Evolutionary conservation across 371 early-diverging fungal species (phyloP).

Genomic region (Actinomortierella wolfii): DNA sequence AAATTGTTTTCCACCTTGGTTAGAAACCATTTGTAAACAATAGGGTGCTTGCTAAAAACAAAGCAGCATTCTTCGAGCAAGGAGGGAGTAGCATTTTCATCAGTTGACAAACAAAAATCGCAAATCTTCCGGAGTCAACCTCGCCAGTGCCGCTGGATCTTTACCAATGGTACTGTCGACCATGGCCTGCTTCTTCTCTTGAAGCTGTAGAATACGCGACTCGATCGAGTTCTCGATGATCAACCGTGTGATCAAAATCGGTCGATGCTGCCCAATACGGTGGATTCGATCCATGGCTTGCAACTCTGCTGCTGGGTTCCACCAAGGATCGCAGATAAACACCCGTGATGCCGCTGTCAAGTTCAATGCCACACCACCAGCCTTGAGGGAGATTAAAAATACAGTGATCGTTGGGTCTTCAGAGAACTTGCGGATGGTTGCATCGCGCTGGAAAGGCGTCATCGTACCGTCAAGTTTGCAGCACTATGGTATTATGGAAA

Average conservation of each 20-base stretch:
- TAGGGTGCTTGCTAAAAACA: too few relatives aligned
- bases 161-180: constrained; percentile 91
- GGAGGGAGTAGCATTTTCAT: too few relatives aligned
- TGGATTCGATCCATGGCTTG: constrained; percentile 94
- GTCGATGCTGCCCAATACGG: constrained; percentile 87
- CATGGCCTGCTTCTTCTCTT: constrained; percentile 94
- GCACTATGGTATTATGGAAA: constrained; percentile 61
- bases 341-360: constrained; percentile 94
- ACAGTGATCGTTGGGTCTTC: constrained; percentile 84
- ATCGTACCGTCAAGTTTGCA: constrained; percentile 95
- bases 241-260: constrained; percentile 86
- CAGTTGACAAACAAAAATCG: constrained; percentile 79
- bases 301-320: constrained; percentile 82
- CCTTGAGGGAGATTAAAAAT: constrained; percentile 89
- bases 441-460: constrained; percentile 82
- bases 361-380: constrained; percentile 97
- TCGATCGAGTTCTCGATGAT: constrained; percentile 97
- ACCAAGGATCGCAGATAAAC: constrained; percentile 92
- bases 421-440: constrained; percentile 76
- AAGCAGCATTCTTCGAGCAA: too few relatives aligned
- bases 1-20: too few relatives aligned
- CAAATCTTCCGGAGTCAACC: constrained; percentile 84
- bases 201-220: constrained; percentile 89
- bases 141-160: constrained; percentile 65
- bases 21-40: too few relatives aligned